These are phyloP conservation scores for Coemansia sp. DNA, from an alignment of 192 early-diverging fungal genomes.

Conservation along the genomic window DNA sequence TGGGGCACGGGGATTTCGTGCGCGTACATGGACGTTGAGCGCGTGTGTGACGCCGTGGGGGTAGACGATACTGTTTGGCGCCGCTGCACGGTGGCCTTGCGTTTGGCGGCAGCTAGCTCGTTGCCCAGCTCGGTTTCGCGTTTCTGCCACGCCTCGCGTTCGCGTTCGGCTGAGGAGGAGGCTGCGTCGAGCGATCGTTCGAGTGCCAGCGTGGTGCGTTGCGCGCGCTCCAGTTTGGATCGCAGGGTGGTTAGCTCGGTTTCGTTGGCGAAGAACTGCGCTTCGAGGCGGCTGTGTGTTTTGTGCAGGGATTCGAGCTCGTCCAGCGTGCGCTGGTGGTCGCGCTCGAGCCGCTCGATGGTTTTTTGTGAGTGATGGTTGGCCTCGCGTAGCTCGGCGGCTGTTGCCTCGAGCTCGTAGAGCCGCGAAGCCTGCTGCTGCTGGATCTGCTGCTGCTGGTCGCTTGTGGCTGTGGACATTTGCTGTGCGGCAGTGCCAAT, in stretches of 20 bases:
- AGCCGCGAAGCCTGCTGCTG: constrained; percentile 21
- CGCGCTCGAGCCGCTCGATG: constrained; percentile 28
- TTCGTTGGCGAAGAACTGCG: constrained; percentile 38
- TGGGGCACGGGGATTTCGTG: constrained; percentile 14
- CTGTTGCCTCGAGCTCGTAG: constrained; percentile 42
- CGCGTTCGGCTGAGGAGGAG: constrained; percentile 28
- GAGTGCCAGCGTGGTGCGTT: constrained; percentile 24
- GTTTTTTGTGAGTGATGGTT: constrained; percentile 15
- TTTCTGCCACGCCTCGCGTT: constrained; percentile 42
- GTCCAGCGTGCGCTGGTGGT: constrained; percentile 28
- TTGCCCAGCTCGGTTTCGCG: constrained; percentile 31
- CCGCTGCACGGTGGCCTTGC: constrained; percentile 31
- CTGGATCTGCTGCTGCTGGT: constrained; percentile 1
- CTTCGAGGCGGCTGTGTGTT: constrained; percentile 42
- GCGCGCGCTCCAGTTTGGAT: constrained; percentile 23
- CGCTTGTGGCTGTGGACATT: constrained; percentile 9
- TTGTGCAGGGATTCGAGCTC: constrained; percentile 42
- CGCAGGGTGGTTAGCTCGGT: constrained; percentile 18
- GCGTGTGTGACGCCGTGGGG: constrained; percentile 11
- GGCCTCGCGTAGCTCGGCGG: constrained; percentile 38
- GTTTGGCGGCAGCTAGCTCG: constrained; percentile 43
- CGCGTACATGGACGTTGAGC: constrained; percentile 24
- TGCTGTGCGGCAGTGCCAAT: background rate
- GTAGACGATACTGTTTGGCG: constrained; percentile 47
- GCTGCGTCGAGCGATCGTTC: constrained; percentile 16